Conservation (phyloP, 2,329 filamentous ascomycete species). For the Leptosphaerulina australis region DNA sequence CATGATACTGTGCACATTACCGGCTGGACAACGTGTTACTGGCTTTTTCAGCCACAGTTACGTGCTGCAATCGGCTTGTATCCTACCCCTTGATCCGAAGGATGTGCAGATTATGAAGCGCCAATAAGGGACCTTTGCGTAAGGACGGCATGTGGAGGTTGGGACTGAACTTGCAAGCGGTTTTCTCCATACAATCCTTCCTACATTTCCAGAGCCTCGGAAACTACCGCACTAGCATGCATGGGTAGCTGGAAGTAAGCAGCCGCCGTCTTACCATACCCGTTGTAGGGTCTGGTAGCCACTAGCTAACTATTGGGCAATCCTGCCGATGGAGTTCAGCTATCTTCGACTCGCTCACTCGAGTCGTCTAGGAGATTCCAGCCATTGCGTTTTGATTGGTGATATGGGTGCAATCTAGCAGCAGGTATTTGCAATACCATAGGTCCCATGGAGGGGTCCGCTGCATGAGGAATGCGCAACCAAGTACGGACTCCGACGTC, state of each 20-base stretch:
- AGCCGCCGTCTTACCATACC: conserved; percentile 2
- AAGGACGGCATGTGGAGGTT: too few species aligned
- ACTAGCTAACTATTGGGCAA: neutral
- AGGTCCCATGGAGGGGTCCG: neutral
- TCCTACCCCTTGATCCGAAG: too few species aligned
- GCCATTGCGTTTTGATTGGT: neutral
- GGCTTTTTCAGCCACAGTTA: neutral
- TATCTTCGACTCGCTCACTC: neutral
- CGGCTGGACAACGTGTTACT: neutral
- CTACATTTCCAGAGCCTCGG: neutral
- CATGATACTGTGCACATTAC: neutral
- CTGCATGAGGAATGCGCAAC: neutral
- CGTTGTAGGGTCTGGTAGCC: too few species aligned
- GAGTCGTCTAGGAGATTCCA: neutral
- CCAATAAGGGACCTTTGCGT: too few species aligned
- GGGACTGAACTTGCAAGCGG: neutral
- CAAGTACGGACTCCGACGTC: neutral
- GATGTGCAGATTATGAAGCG: too few species aligned
- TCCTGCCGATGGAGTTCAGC: neutral
- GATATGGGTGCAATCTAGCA: too few species aligned
- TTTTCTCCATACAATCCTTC: neutral
- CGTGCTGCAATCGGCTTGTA: too few species aligned
- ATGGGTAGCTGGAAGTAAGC: conserved; percentile 1
- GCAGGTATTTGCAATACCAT: neutral
- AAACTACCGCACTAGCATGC: neutral